Evolutionary conservation across 2,329 filamentous ascomycete species (phyloP), one percentile per base, ranked within the genome.

Genomic region (Fusarium algeriense): DNA sequence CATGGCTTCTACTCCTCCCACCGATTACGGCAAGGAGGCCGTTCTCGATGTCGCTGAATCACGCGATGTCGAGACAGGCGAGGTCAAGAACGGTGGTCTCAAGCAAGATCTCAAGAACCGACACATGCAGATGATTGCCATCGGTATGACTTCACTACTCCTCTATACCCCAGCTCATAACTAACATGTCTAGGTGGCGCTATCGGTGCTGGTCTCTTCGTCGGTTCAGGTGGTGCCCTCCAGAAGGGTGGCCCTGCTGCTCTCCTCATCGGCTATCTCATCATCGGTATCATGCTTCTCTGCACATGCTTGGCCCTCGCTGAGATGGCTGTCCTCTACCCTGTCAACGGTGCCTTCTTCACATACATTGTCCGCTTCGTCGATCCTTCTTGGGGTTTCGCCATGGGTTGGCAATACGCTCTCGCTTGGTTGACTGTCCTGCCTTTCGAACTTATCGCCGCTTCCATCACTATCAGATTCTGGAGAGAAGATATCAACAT

Each of bases 41-140:
- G 70, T 67, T 53, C 40, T 73, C 46, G 70, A 73, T 52, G 66
- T 73, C 44, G 5, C 34, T n/a, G 56, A 65, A 14, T 35, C 44
- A 30, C 70, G 57, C 11, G 70, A 73, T 73, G 70, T 73, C 45
- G 70, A 73, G 70, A 60, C 58, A 7, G 70, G 70, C 26, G 70
- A 73, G 62, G 60, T 69, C 54, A 61, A 74, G 59, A 63, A 52
- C 35, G 73, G 73, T 55, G 49, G 62, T 49, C 71, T 77, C 34
- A 54, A 77, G 60, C 87, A 93, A 77, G 91, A 90, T 79, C 83
- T 97, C 74, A 95, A 96, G 82, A 90, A 90, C 35, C 87, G 94
- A 59, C 95, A 98, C 84, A 81, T 98, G 80, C 95, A 98, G 84
- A 98, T 98, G 95, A 98, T 98, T 85, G 95, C 95, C 23, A 97